These are phyloP conservation scores for Saksenaea vasiformis DNA, from an alignment of 371 early-diverging fungal genomes.

Conservation along the genomic window DNA sequence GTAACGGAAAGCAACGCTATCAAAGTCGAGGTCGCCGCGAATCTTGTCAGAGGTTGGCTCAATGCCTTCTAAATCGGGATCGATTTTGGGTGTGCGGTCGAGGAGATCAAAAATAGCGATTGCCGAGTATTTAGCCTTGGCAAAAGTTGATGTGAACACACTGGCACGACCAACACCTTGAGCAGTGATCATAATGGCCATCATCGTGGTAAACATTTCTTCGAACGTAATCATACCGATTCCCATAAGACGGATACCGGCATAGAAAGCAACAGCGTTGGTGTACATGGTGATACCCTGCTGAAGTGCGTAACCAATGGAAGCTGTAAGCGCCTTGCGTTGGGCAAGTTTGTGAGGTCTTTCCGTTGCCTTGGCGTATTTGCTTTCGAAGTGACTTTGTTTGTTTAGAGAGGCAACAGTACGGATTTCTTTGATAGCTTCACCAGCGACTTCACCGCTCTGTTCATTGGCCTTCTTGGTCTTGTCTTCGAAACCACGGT, in stretches of 20 bases:
- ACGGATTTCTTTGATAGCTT: slow-evolving; percentile 79
- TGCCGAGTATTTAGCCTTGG: slow-evolving; percentile 65
- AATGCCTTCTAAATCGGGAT: slow-evolving; percentile 49
- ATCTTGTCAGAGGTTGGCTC: slow-evolving; percentile 36
- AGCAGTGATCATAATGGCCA: slow-evolving; percentile 67
- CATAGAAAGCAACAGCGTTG: slow-evolving; percentile 57
- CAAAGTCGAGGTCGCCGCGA: slow-evolving; percentile 37
- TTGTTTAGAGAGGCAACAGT: slow-evolving; percentile 77
- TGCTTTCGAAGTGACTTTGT: slow-evolving; percentile 62
- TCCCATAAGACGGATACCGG: slow-evolving; percentile 46
- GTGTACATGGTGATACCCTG: slow-evolving; percentile 62
- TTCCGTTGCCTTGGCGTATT: slow-evolving; percentile 55
- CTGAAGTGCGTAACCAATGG: slow-evolving; percentile 61
- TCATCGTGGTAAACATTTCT: slow-evolving; percentile 61
- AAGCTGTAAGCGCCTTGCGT: slow-evolving; percentile 52
- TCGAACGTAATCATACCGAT: slow-evolving; percentile 26
- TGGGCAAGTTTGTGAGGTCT: slow-evolving; percentile 64
- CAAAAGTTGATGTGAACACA: slow-evolving; percentile 53
- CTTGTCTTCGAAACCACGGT: slow-evolving; percentile 51
- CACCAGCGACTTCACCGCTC: slow-evolving; percentile 68
- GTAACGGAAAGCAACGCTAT: slow-evolving; percentile 71
- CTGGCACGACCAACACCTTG: slow-evolving; percentile 58
- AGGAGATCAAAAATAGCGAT: slow-evolving; percentile 10
- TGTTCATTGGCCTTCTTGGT: slow-evolving; percentile 61
- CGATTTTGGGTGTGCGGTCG: slow-evolving; percentile 58